Conservation (phyloP, 139 green algal genomes). For the Chlorella sp. region DNA sequence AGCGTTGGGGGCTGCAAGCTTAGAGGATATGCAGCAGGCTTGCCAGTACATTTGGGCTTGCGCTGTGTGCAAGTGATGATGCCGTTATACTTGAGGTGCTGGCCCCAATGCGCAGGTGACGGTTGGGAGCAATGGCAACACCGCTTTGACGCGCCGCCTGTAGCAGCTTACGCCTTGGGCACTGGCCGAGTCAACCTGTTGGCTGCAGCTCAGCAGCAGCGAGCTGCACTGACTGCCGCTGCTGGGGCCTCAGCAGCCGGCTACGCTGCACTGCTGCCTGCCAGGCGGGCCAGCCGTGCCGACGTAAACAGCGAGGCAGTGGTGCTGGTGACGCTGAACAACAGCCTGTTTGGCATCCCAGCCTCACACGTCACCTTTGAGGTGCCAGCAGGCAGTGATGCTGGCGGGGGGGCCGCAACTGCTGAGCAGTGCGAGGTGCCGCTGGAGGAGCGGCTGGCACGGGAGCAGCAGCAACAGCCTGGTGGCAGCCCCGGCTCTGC, state of each 20-base stretch:
- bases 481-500: neutral
- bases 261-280: neutral
- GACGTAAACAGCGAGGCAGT: neutral
- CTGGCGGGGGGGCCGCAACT: neutral
- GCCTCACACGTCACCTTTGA: conserved; percentile 52
- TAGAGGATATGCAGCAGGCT: neutral
- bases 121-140: conserved; percentile 70
- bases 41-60: too few relatives aligned
- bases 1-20: neutral
- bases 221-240: neutral
- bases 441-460: neutral
- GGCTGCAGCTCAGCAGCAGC: conserved; percentile 15
- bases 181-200: conserved; percentile 50
- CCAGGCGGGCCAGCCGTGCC: neutral
- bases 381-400: neutral
- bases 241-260: neutral
- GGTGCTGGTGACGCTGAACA: conserved; percentile 56
- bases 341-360: conserved; percentile 71
- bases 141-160: conserved; percentile 69
- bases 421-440: conserved; percentile 18
- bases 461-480: neutral
- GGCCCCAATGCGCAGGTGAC: neutral
- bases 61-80: neutral
- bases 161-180: conserved; percentile 60
- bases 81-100: neutral